phyloP scores from a whole-genome alignment of 2,329 filamentous ascomycete species.

The Furcasterigmium sp. region DNA sequence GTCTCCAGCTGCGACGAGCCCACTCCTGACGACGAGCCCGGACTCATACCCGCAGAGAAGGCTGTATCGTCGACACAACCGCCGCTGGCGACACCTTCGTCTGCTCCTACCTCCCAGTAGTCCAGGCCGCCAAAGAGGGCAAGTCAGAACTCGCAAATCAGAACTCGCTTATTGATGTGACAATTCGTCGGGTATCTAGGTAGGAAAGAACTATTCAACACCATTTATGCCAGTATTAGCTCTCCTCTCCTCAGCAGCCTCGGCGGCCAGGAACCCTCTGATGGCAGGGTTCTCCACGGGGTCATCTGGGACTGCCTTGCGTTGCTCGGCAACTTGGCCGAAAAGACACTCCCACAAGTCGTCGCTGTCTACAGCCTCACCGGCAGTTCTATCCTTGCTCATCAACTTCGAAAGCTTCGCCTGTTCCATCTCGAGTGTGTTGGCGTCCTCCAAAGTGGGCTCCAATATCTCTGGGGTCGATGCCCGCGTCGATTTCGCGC shows the following conservation, averaged over 20 bases:
- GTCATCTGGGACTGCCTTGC: conserved; percentile 14
- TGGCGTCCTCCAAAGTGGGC: conserved; percentile 70
- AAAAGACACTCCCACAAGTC: conserved; percentile 92
- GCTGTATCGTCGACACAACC: too few species aligned
- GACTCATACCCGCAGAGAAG: too few species aligned
- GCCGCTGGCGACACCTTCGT: too few species aligned
- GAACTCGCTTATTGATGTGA: too few species aligned
- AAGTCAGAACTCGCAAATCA: too few species aligned
- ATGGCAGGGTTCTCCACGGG: conserved; percentile 26
- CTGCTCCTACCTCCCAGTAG: too few species aligned
- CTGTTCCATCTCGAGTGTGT: conserved; percentile 76
- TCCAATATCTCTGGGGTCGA: conserved; percentile 46
- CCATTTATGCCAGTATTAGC: not conserved
- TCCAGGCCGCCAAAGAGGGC: too few species aligned
- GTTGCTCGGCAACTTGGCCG: conserved; percentile 40
- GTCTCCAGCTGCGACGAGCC: too few species aligned
- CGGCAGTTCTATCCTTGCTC: conserved; percentile 62
- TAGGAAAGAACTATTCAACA: not conserved
- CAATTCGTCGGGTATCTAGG: not conserved
- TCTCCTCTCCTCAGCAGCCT: conserved; percentile 34
- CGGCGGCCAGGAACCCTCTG: conserved; percentile 36
- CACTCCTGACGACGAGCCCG: too few species aligned
- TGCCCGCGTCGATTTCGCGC: conserved; percentile 31
- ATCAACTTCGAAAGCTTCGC: conserved; percentile 67
- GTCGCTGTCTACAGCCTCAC: conserved; percentile 71